phyloP scores from a whole-genome alignment of 148 eudicot genomes.

The Vaccinium vitisidaea region DNA sequence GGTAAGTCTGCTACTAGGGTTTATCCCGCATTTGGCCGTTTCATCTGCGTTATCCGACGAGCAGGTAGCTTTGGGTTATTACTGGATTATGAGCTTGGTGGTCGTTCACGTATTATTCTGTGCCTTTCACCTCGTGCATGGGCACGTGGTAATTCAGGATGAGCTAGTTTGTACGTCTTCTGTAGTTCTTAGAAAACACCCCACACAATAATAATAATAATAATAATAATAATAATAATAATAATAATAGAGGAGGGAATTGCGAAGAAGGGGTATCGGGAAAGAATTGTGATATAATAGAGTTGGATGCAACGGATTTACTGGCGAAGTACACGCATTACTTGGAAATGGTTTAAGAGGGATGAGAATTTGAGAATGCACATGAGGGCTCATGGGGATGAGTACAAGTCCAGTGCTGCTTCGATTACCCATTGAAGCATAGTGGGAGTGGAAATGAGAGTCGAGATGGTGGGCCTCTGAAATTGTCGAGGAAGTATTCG shows the following conservation, averaged over 20 bases:
- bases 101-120: no score
- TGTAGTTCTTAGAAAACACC: no score
- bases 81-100: no score
- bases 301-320: slow-evolving; percentile 51
- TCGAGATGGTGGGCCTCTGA: background rate
- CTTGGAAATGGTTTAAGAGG: slow-evolving; percentile 84
- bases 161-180: no score
- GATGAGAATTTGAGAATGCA: slow-evolving; percentile 92
- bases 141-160: no score
- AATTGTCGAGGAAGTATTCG: slow-evolving; percentile 54
- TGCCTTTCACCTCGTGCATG: no score
- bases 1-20: no score
- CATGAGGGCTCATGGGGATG: slow-evolving; percentile 94
- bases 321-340: slow-evolving; percentile 82
- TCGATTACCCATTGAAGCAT: slow-evolving; percentile 53
- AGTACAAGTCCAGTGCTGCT: slow-evolving; percentile 74
- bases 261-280: slow-evolving; percentile 24
- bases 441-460: background rate
- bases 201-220: background rate
- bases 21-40: no score
- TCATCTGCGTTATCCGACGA: no score
- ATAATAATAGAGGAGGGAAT: background rate
- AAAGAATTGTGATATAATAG: slow-evolving; percentile 4
- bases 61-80: no score
- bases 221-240: background rate